A percentile compares a stretch with the other conserved stretches of the same genome.
These are phyloP conservation scores for Colletotrichum aenigma DNA, from an alignment of 2,329 filamentous ascomycete species.

Conservation along the genomic window DNA sequence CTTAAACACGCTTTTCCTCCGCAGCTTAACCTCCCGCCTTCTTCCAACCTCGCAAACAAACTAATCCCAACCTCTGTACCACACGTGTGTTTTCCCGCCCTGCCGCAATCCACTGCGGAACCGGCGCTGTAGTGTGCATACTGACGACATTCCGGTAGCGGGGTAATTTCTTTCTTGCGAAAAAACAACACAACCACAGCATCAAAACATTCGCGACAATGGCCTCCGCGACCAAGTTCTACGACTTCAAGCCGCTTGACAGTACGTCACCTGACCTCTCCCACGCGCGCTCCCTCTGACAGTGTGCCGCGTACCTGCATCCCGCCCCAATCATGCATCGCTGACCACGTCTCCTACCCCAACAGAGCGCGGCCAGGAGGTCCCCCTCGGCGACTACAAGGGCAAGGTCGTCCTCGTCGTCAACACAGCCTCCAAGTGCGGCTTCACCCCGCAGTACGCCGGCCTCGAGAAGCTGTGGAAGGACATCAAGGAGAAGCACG, in stretches of 20 bases:
- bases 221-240: conserved; percentile 61
- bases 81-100: background rate
- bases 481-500: conserved; percentile 69
- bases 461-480: conserved; percentile 93
- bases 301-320: background rate
- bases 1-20: background rate
- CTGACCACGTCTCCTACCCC: background rate
- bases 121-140: background rate
- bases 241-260: conserved; percentile 83
- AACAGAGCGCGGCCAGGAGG: conserved; percentile 74
- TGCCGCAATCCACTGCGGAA: background rate
- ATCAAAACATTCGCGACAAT: conserved; percentile 27
- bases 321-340: background rate
- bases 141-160: conserved; percentile 3
- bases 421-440: conserved; percentile 98
- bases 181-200: background rate
- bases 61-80: background rate
- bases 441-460: conserved; percentile 95
- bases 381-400: conserved; percentile 73
- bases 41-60: background rate
- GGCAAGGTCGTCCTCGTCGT: conserved; percentile 95
- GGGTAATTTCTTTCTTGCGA: background rate
- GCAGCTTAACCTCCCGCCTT: background rate
- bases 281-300: background rate
- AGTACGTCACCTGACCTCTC: conserved; percentile 58